phyloP scores from a whole-genome alignment of 345 rosid genomes.

The Fremontodendron californicum region DNA sequence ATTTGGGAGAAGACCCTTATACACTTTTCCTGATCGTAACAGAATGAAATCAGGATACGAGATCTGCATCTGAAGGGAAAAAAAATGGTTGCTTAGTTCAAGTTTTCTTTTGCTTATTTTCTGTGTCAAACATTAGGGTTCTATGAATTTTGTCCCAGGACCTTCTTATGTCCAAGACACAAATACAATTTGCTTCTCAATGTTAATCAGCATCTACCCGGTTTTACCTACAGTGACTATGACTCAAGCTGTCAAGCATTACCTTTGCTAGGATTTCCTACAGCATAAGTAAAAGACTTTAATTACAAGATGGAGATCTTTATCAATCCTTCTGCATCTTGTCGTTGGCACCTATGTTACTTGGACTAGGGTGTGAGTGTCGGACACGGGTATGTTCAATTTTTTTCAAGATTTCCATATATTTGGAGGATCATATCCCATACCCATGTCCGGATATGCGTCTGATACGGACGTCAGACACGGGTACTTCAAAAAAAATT shows the following conservation, averaged over 20 bases:
- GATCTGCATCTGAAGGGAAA: neutral
- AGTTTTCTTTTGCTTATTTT: neutral
- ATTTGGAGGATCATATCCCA: no score
- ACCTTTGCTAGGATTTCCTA: neutral
- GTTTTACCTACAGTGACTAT: neutral
- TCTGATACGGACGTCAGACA: no score
- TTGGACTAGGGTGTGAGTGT: no score
- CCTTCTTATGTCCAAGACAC: neutral
- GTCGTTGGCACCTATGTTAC: no score
- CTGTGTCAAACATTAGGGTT: neutral
- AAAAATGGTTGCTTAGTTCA: neutral
- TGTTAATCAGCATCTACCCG: neutral
- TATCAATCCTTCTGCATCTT: no score
- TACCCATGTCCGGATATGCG: no score
- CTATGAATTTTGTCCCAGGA: neutral
- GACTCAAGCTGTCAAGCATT: neutral
- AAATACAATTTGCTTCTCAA: neutral
- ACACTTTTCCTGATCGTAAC: conserved; percentile 47
- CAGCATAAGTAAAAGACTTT: neutral
- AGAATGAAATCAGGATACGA: conserved; percentile 7
- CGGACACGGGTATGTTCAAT: no score
- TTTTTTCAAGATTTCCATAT: no score
- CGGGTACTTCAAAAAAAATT: no score
- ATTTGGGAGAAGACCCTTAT: conserved; percentile 42
- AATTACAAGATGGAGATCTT: neutral